These are phyloP conservation scores for Hypocrella siamensis DNA, from an alignment of 2,329 filamentous ascomycete species.

Conservation along the genomic window DNA sequence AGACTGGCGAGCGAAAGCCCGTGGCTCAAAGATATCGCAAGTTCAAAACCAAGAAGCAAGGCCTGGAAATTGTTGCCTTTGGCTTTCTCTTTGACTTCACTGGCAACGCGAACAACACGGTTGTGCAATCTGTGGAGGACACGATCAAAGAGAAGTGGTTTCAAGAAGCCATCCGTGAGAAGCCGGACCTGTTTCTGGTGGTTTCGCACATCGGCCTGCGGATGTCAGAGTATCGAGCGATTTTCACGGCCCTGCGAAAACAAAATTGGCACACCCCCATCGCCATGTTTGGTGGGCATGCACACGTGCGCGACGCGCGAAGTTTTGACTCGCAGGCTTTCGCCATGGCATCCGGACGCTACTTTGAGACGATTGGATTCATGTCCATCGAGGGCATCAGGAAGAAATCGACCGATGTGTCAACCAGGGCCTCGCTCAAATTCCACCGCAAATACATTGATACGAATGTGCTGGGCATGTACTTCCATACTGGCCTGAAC, in stretches of 20 bases:
- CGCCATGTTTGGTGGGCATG: conserved; percentile 82
- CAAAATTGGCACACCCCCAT: conserved; percentile 72
- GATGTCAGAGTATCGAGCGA: conserved; percentile 60
- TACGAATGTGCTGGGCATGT: conserved; percentile 75
- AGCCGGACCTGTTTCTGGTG: conserved; percentile 77
- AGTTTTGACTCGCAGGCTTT: conserved; percentile 65
- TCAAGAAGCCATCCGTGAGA: conserved; percentile 65
- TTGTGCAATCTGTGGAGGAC: conserved; percentile 65
- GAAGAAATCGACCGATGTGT: conserved; percentile 11
- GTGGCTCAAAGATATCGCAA: conserved; percentile 73
- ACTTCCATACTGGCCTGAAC: conserved; percentile 65
- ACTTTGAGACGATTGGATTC: conserved; percentile 92
- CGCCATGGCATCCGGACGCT: conserved; percentile 74
- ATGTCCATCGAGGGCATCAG: conserved; percentile 62
- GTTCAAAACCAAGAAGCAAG: conserved; percentile 83
- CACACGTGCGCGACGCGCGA: conserved; percentile 73
- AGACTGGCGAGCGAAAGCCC: conserved; percentile 54
- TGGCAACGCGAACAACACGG: conserved; percentile 78
- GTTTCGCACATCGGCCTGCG: conserved; percentile 72
- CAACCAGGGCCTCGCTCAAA: conserved; percentile 24
- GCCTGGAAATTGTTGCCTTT: conserved; percentile 70
- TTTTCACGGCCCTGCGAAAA: conserved; percentile 65
- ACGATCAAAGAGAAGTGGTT: conserved; percentile 83
- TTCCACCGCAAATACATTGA: conserved; percentile 82
- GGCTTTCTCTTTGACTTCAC: conserved; percentile 94